phyloP scores from a whole-genome alignment of 345 rosid genomes.

The Geranium brycei region DNA sequence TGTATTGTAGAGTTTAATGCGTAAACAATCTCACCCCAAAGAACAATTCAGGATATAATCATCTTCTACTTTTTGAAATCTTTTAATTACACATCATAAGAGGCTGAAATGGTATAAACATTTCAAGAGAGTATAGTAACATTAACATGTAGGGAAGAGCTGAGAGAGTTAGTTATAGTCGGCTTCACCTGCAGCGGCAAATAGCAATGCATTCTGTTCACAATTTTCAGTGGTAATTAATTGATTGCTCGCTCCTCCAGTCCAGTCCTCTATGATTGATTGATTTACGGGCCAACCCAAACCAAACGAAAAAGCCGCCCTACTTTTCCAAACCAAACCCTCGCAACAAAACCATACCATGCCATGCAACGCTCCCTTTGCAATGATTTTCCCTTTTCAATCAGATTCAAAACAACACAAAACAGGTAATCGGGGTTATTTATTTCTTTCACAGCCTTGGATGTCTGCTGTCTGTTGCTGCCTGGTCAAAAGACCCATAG shows the following conservation, averaged over 20 bases:
- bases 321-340: conserved; percentile 19
- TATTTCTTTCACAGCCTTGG: conserved; percentile 40
- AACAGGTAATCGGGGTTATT: conserved; percentile 35
- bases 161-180: conserved; percentile 25
- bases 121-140: conserved; percentile 28
- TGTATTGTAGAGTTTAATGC: background rate
- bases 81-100: background rate
- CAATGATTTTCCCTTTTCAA: conserved; percentile 13
- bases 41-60: background rate
- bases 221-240: conserved; percentile 3
- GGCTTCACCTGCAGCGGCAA: conserved; percentile 2
- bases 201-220: conserved; percentile 20
- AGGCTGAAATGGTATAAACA: background rate
- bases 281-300: no score
- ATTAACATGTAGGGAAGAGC: conserved; percentile 46
- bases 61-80: background rate
- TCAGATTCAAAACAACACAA: conserved; percentile 17
- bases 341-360: conserved; percentile 20
- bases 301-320: background rate
- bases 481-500: conserved; percentile 15
- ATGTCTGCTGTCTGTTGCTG: conserved; percentile 20
- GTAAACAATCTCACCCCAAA: background rate
- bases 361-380: conserved; percentile 32
- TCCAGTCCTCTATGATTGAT: no score
- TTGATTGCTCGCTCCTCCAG: no score